These are phyloP conservation scores for Capsicum pubescens DNA, from an alignment of 257 asterid species.

Conservation along the genomic window DNA sequence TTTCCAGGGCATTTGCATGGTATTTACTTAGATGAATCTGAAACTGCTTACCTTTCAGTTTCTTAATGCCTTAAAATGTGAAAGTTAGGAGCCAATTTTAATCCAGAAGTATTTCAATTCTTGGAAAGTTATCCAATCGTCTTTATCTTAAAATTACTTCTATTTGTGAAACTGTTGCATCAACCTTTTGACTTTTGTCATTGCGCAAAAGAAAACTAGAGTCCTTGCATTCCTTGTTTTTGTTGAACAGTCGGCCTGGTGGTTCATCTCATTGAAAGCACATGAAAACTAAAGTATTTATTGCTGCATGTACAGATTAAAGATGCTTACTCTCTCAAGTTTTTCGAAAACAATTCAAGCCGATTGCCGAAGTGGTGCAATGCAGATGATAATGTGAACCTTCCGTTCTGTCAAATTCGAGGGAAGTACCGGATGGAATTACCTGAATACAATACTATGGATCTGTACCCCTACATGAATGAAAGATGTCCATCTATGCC, in stretches of 20 bases:
- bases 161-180: conserved; percentile 24
- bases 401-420: conserved; percentile 82
- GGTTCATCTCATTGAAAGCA: background rate
- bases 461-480: conserved; percentile 78
- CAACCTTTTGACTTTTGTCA: background rate
- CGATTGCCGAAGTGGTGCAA: conserved; percentile 94
- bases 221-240: background rate
- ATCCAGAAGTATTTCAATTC: conserved; percentile 6
- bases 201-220: background rate
- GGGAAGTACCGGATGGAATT: conserved; percentile 85
- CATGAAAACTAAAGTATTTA: background rate
- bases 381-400: conserved; percentile 73
- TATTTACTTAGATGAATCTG: background rate
- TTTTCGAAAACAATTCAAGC: conserved; percentile 73
- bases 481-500: conserved; percentile 94
- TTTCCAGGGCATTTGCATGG: background rate
- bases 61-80: no score
- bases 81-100: background rate
- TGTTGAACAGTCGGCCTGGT: background rate
- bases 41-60: background rate
- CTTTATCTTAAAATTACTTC: background rate
- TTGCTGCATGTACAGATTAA: conserved; percentile 66
- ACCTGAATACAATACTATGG: conserved; percentile 77
- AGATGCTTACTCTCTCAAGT: conserved; percentile 80
- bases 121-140: background rate